A percentile compares a stretch with the other conserved stretches of the same genome.
phyloP scores from a whole-genome alignment of 768 basidiomycete genomes.

The Lanmaoa rubissima region DNA sequence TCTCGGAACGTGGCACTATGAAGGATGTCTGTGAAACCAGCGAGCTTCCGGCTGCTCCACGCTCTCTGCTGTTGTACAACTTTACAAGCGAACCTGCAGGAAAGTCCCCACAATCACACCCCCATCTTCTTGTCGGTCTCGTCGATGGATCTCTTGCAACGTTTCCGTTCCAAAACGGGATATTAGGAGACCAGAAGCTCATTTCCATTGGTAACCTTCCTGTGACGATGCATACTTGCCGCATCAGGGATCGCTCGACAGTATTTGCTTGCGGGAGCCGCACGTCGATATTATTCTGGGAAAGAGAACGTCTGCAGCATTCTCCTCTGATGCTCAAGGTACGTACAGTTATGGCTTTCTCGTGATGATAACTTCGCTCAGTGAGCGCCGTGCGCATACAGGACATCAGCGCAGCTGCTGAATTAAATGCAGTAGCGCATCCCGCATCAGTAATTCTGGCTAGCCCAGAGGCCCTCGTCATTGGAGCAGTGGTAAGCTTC shows the following conservation, averaged over 20 bases:
- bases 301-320: constrained; percentile 59
- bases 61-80: constrained; percentile 51
- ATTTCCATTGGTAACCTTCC: constrained; percentile 67
- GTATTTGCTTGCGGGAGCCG: constrained; percentile 74
- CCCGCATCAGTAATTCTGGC: constrained; percentile 58
- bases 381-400: constrained; percentile 18
- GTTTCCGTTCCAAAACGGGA: constrained; percentile 44
- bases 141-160: constrained; percentile 70
- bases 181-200: constrained; percentile 50
- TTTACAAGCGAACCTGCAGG: constrained; percentile 46
- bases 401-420: constrained; percentile 53
- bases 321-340: constrained; percentile 76
- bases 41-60: constrained; percentile 43
- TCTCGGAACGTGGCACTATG: constrained; percentile 23
- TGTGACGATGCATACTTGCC: constrained; percentile 55
- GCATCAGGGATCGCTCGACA: constrained; percentile 48
- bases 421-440: constrained; percentile 49
- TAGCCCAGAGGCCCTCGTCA: constrained; percentile 49
- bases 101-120: constrained; percentile 40
- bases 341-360: constrained; percentile 1
- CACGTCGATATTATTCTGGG: constrained; percentile 66
- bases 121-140: constrained; percentile 69
- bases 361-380: not conserved
- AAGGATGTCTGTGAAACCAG: constrained; percentile 26
- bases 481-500: constrained; percentile 66